phyloP scores from a whole-genome alignment of 2,329 filamentous ascomycete species.

The Epichloe gansuensis region DNA sequence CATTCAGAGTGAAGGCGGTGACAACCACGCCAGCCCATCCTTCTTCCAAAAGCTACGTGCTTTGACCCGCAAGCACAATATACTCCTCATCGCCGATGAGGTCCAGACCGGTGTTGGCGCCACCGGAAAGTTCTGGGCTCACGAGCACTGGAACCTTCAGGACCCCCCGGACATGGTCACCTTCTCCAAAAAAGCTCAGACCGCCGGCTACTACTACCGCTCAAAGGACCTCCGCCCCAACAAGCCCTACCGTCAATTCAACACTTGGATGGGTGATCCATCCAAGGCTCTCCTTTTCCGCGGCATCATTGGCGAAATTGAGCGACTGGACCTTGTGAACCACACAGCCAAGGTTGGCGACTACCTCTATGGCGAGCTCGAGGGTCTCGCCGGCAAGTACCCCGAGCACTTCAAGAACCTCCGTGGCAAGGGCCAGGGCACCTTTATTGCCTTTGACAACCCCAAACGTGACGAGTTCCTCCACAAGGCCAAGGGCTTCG shows the following conservation, averaged over 20 bases:
- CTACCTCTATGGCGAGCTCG: constrained; percentile 62
- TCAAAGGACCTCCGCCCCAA: constrained; percentile 71
- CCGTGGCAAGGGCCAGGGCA: constrained; percentile 75
- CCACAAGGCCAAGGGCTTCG: constrained; percentile 62
- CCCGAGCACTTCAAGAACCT: constrained; percentile 72
- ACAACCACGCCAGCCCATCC: constrained; percentile 79
- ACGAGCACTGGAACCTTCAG: constrained; percentile 81
- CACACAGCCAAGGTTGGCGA: constrained; percentile 66
- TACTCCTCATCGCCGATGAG: constrained; percentile 85
- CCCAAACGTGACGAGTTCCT: constrained; percentile 70
- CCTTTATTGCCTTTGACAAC: constrained; percentile 86
- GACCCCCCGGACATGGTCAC: constrained; percentile 90
- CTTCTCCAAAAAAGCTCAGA: constrained; percentile 91
- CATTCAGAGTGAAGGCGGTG: constrained; percentile 85
- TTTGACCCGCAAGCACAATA: constrained; percentile 61
- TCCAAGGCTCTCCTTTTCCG: constrained; percentile 75
- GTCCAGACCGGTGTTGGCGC: constrained; percentile 89
- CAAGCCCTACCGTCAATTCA: constrained; percentile 92
- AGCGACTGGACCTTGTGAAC: constrained; percentile 62
- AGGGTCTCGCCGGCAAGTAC: constrained; percentile 54
- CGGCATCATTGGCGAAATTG: constrained; percentile 70
- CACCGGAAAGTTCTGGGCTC: constrained; percentile 91
- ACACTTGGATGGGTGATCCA: constrained; percentile 95
- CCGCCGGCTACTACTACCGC: constrained; percentile 83
- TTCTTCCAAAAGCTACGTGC: constrained; percentile 80